A percentile compares a stretch with the other conserved stretches of the same genome.
Evolutionary conservation across 257 asterid genomes (phyloP).

Genomic region (Solanum piurae): DNA sequence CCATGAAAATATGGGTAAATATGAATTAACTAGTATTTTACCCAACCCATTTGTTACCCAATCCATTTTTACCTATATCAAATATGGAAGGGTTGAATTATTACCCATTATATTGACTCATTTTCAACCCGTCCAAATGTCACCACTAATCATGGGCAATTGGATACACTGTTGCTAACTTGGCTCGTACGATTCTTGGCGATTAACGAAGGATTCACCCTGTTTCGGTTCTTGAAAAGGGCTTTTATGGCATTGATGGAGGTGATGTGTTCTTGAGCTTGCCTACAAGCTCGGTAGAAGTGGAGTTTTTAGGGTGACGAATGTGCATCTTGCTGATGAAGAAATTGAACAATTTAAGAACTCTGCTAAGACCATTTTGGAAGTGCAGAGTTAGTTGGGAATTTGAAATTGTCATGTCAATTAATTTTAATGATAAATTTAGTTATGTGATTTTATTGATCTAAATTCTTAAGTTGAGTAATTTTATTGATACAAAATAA

Average conservation of each 20-base stretch:
- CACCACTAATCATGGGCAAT: constrained; percentile 56
- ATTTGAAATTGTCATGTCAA: constrained; percentile 18
- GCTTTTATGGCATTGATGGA: constrained; percentile 45
- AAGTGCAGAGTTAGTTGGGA: constrained; percentile 54
- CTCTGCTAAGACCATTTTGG: constrained; percentile 59
- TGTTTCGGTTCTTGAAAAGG: constrained; percentile 68
- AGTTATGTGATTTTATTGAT: too few species aligned
- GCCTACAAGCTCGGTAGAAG: constrained; percentile 62
- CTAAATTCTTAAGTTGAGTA: too few species aligned
- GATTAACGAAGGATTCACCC: constrained; percentile 77
- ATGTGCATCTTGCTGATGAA: constrained; percentile 57
- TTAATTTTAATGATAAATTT: too few species aligned
- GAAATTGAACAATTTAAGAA: constrained; percentile 48
- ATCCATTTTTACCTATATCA: too few species aligned
- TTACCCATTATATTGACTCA: too few species aligned
- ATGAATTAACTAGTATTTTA: too few species aligned
- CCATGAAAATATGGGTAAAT: too few species aligned
- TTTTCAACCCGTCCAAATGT: too few species aligned
- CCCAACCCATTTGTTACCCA: too few species aligned
- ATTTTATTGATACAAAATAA: too few species aligned
- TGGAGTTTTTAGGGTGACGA: constrained; percentile 64
- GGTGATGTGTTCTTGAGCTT: constrained; percentile 68
- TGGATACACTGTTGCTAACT: constrained; percentile 66
- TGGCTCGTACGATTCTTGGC: constrained; percentile 58
- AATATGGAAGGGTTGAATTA: too few species aligned